phyloP scores from a whole-genome alignment of 108 stramenopile genomes.

The Skeletonema menzelii region DNA sequence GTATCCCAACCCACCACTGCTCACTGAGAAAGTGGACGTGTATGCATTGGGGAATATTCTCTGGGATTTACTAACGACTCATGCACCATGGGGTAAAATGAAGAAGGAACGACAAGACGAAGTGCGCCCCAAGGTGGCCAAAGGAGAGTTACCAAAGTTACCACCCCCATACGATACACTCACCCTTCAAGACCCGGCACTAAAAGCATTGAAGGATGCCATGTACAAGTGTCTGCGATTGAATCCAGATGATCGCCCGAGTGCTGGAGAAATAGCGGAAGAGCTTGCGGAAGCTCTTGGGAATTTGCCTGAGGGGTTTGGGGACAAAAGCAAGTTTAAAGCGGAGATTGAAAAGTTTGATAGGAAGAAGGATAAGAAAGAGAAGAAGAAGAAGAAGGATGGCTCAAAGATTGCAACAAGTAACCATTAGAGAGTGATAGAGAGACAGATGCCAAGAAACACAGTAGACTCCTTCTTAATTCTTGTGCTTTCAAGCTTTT shows the following conservation, averaged over 20 bases:
- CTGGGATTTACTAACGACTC: constrained; percentile 70
- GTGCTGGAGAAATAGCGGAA: constrained; percentile 66
- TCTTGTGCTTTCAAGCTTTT: too few species aligned
- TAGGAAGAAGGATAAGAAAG: background rate
- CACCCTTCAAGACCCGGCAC: constrained; percentile 46
- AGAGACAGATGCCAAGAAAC: too few species aligned
- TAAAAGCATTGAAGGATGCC: constrained; percentile 60
- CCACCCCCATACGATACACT: constrained; percentile 44
- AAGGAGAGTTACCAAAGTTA: constrained; percentile 60
- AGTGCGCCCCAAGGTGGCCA: constrained; percentile 53
- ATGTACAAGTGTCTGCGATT: constrained; percentile 67
- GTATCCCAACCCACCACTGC: constrained; percentile 24
- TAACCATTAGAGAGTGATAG: background rate
- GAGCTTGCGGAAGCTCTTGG: constrained; percentile 36
- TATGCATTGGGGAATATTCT: constrained; percentile 80
- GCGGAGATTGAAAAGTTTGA: constrained; percentile 1
- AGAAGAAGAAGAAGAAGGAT: background rate
- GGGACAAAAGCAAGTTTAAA: constrained; percentile 35
- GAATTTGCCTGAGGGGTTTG: constrained; percentile 46
- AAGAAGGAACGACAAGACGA: constrained; percentile 57
- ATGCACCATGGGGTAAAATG: constrained; percentile 85
- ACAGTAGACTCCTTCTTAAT: too few species aligned
- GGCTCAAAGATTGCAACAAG: background rate
- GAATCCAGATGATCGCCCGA: constrained; percentile 66
- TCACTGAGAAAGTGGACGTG: constrained; percentile 82